These are phyloP conservation scores for Suhomyces bokatorum DNA, from an alignment of 1,139 yeast genomes.

Conservation along the genomic window DNA sequence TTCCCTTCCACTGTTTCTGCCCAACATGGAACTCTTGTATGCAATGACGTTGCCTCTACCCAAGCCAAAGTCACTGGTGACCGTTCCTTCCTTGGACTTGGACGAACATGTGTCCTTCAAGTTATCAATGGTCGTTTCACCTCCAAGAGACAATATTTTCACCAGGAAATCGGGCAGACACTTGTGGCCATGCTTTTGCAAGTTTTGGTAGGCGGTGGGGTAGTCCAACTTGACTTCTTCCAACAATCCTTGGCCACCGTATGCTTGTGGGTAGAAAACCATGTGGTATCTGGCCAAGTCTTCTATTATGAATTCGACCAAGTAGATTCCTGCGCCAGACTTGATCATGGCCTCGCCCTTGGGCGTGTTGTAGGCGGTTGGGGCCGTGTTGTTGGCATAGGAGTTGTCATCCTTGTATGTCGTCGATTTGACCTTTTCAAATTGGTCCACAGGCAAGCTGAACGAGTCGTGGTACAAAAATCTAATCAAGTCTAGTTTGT, in stretches of 20 bases:
- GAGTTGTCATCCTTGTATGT: conserved; percentile 22
- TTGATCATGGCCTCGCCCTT: conserved; percentile 49
- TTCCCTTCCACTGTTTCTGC: conserved; percentile 26
- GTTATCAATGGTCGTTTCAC: conserved; percentile 36
- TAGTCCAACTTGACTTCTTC: conserved; percentile 51
- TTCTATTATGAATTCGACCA: conserved; percentile 63
- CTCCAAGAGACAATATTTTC: conserved; percentile 48
- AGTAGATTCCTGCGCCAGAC: conserved; percentile 66
- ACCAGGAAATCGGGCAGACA: conserved; percentile 44
- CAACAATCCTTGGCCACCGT: conserved; percentile 64
- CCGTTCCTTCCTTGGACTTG: conserved; percentile 14
- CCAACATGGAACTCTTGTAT: conserved; percentile 47
- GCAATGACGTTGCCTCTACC: conserved; percentile 41
- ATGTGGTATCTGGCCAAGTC: conserved; percentile 65
- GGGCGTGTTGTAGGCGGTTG: conserved; percentile 29
- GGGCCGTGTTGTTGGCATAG: conserved; percentile 24
- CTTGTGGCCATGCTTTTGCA: conserved; percentile 26
- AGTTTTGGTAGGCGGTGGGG: conserved; percentile 43
- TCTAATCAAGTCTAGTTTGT: conserved; percentile 73
- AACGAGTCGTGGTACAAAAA: conserved; percentile 82
- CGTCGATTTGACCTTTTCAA: conserved; percentile 32
- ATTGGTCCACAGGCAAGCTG: conserved; percentile 63
- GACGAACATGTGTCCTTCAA: conserved; percentile 20
- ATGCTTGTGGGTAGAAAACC: conserved; percentile 56
- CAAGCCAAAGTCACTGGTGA: conserved; percentile 46